phyloP scores from a whole-genome alignment of 1,139 yeast genomes.

The Taphrina betulina region DNA sequence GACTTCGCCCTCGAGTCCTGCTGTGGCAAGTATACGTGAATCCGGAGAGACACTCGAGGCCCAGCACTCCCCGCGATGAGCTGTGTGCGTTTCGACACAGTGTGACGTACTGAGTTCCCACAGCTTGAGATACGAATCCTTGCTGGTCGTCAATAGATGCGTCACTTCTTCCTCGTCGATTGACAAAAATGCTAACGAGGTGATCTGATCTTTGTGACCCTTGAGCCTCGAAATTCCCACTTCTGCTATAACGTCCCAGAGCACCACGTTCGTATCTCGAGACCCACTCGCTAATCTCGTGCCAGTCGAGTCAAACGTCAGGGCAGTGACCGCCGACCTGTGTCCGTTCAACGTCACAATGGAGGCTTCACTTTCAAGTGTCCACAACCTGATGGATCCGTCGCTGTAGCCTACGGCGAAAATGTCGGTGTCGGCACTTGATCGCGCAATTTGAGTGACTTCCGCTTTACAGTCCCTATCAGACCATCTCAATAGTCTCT shows the following conservation, averaged over 20 bases:
- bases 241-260: conserved; percentile 96
- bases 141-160: conserved; percentile 72
- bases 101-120: conserved; percentile 92
- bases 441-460: conserved; percentile 38
- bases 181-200: conserved; percentile 58
- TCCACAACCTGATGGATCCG: conserved; percentile 93
- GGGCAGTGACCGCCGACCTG: conserved; percentile 65
- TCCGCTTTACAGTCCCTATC: conserved; percentile 38
- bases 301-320: conserved; percentile 74
- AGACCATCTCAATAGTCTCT: conserved; percentile 41
- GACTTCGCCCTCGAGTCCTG: conserved; percentile 77
- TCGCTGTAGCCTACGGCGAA: conserved; percentile 87
- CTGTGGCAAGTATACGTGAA: conserved; percentile 51
- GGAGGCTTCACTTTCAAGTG: conserved; percentile 71
- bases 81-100: conserved; percentile 90
- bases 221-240: conserved; percentile 80
- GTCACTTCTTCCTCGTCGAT: conserved; percentile 30
- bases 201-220: conserved; percentile 87
- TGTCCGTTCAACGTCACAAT: conserved; percentile 85
- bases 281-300: conserved; percentile 86
- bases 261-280: conserved; percentile 72
- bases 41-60: conserved; percentile 55
- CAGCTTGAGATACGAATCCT: conserved; percentile 84
- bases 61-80: conserved; percentile 95
- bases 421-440: conserved; percentile 54